Evolutionary conservation across 306 rosid species (phyloP), one percentile per base, ranked within the genome.

Genomic region (Neltuma alba): DNA sequence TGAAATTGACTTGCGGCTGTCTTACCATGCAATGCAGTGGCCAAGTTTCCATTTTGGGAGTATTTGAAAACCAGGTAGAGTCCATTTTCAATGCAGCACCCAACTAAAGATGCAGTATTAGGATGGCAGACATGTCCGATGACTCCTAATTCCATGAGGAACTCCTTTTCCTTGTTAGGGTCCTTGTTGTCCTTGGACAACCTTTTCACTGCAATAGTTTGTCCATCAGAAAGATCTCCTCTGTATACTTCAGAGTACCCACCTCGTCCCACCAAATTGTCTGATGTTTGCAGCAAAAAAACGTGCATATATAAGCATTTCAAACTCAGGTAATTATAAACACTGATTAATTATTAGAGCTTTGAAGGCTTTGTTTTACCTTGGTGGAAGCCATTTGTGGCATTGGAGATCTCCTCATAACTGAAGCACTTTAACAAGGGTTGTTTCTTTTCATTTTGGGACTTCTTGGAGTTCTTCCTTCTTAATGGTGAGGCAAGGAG

Each of bases 221-320:
- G 12, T 67, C 96, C 97, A 83, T 90, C 83, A 54, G 77, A 54
- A 77, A 91, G 86, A 70, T 86, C 87, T 42, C 98, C 99, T 85
- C 75, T 91, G 77, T 92, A 95, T 45, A 95, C 99, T 72, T 92
- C 99, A 8, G 98, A 92, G 80, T 95, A 95, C 41, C 98, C 99
- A 25, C 99, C 99, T 70, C 88, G 71, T 37, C 99, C 99, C 12
- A 87, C 97, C 70, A 95, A 63, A 65, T 91, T 85, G 75, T 92
- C 99, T 95, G 77, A 74, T 75, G 62, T 69, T 23, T 28, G 41
- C 27, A 36, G 31, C 33, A 77, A 70, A 6, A 6, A 52, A 44
- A 41, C 63, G 38, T 14, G 44, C 68, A 33, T 37, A 34, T 68
- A 33, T 42, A 38, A 74, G 42, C 27, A 62, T 16, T 64, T 33